Base-by-base conservation (phyloP, 208 protist species). In the Kentomonas sorsogonicus region DNA sequence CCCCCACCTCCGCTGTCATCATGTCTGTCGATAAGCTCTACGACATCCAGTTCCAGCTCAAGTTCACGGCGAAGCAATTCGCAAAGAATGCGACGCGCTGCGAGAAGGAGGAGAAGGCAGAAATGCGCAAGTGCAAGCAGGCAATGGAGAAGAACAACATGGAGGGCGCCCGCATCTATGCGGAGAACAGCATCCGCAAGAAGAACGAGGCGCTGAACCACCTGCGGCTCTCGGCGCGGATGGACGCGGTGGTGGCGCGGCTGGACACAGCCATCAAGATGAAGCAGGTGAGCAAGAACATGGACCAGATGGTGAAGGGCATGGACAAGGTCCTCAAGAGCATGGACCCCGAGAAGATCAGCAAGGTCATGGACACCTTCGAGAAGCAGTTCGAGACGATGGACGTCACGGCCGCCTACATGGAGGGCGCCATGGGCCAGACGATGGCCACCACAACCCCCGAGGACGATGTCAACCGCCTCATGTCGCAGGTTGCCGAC, bases 351-450 rank as follows among this genome's bases (percentile, higher is more conserved):
- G 88, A 81, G 43, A 77, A 78, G 55, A 95, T 93, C 55, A 85
- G 77, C 66, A 63, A 63, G 38, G 68, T 98, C 5, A 98, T 99
- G 97, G 96, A 99, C 56, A 91, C 86, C 62, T 99, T 99, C 61
- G 97, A 99, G 71, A 76, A 92, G 67, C 97, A 98, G 60, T 98
- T 99, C 74, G 96, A 98, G 63, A 91, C 93, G 44, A 85, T 99
- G 48, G 97, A 98, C 72, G 94, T 98, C 6, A 91, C 87, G 29
- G 86, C 82, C 0, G 63, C 79, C 5, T 97, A 97, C 59, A 95
- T 98, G 73, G 92, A 98, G 56, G 83, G 79, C 29, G 86, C 96
- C 11, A 98, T 99, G 79, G 80, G 83, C 25, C 70, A 89, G 58
- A 86, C 84, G 25, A 95, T 93, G 2, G 76, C 90, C n/a, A 69